These are phyloP conservation scores for Scorias spongiosa DNA, from an alignment of 2,329 filamentous ascomycete genomes.

Conservation along the genomic window DNA sequence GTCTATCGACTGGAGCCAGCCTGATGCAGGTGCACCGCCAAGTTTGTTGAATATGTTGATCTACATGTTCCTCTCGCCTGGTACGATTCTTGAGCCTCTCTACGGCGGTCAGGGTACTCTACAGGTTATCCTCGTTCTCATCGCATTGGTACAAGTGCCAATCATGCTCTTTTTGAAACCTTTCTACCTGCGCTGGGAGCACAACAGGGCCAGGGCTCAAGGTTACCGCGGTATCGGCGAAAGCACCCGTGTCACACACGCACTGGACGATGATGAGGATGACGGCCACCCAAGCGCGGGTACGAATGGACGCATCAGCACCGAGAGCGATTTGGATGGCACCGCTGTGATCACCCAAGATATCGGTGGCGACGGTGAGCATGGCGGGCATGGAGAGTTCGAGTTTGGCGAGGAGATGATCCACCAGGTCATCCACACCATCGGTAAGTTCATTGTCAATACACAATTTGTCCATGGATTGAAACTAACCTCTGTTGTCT, in stretches of 20 bases:
- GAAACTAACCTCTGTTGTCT: conserved; percentile 7
- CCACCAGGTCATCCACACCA: conserved; percentile 96
- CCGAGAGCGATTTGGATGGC: conserved; percentile 59
- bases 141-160: conserved; percentile 78
- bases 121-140: conserved; percentile 62
- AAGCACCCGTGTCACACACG: conserved; percentile 69
- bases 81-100: conserved; percentile 55
- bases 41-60: conserved; percentile 97
- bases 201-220: conserved; percentile 72
- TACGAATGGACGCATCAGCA: conserved; percentile 50
- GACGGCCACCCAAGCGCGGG: conserved; percentile 37
- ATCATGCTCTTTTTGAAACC: conserved; percentile 89
- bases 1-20: conserved; percentile 69
- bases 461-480: conserved; percentile 1
- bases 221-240: conserved; percentile 93
- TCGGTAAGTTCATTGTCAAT: conserved; percentile 47
- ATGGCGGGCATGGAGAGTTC: conserved; percentile 90
- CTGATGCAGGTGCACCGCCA: conserved; percentile 43
- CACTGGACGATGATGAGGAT: conserved; percentile 67
- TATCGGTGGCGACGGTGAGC: conserved; percentile 54
- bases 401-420: conserved; percentile 98
- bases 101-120: conserved; percentile 64
- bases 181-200: conserved; percentile 83
- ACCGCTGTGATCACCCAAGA: conserved; percentile 82
- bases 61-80: conserved; percentile 95